Conservation (phyloP, 352 stramenopile genomes). For the Pythium utonaiense region DNA sequence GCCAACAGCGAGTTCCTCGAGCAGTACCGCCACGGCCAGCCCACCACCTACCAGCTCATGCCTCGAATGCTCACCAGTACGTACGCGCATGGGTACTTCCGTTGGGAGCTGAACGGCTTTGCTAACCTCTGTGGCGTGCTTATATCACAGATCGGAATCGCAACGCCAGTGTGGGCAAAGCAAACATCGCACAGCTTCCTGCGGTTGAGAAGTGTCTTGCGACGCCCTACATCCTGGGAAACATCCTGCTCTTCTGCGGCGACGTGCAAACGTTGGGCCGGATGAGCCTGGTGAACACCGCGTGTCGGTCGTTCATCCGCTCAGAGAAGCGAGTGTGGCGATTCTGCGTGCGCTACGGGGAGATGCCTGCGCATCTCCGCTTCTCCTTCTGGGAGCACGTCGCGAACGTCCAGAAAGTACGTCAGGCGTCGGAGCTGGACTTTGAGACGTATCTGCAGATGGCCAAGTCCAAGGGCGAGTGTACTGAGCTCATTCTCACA, state of each 20-base stretch:
- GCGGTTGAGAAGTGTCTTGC: slow-evolving; percentile 45
- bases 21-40: slow-evolving; percentile 41
- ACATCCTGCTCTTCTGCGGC: slow-evolving; percentile 66
- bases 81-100: slow-evolving; percentile 7
- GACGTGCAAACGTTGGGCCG: slow-evolving; percentile 43
- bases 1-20: slow-evolving; percentile 54
- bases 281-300: slow-evolving; percentile 52
- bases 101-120: too few species aligned
- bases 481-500: slow-evolving; percentile 78
- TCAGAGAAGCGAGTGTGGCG: slow-evolving; percentile 65
- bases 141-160: slow-evolving; percentile 15
- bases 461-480: slow-evolving; percentile 81
- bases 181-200: neutral
- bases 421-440: slow-evolving; percentile 57
- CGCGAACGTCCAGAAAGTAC: slow-evolving; percentile 37
- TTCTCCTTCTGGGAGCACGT: slow-evolving; percentile 78
- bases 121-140: too few species aligned
- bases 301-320: slow-evolving; percentile 54
- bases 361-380: slow-evolving; percentile 45
- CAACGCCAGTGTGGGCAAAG: slow-evolving; percentile 20
- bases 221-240: slow-evolving; percentile 67
- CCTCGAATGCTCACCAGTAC: slow-evolving; percentile 47
- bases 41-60: slow-evolving; percentile 26
- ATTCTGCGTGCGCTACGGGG: slow-evolving; percentile 83
- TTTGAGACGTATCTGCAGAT: slow-evolving; percentile 86